Evolutionary conservation across 768 basidiomycete species (phyloP).

Genomic region (Coprinopsis sp.): DNA sequence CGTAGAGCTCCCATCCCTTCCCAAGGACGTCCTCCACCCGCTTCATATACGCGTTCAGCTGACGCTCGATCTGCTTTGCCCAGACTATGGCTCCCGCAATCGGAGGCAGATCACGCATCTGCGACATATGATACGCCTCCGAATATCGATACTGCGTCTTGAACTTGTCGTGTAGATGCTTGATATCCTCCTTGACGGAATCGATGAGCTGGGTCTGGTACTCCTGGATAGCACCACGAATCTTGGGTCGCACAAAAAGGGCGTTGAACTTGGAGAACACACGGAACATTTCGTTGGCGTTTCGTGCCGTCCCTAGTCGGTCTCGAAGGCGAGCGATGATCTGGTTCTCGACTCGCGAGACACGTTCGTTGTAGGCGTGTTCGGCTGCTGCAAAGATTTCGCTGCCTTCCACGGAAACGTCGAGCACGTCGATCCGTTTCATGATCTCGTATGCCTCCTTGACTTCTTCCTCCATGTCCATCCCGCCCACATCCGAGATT

Average conservation of each 20-base stretch:
- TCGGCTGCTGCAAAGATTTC: constrained; percentile 98
- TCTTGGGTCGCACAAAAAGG: constrained; percentile 44
- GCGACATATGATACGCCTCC: constrained; percentile 96
- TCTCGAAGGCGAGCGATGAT: constrained; percentile 93
- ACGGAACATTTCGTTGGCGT: constrained; percentile 99
- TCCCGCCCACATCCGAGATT: constrained; percentile 74
- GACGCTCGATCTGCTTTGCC: constrained; percentile 98
- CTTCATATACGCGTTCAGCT: constrained; percentile 96
- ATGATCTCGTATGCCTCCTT: constrained; percentile 96
- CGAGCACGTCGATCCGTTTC: constrained; percentile 93
- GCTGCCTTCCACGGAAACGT: constrained; percentile 91
- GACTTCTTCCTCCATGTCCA: constrained; percentile 98
- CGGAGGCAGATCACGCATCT: constrained; percentile 97
- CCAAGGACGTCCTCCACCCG: constrained; percentile 97
- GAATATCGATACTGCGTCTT: constrained; percentile 95
- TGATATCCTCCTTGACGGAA: constrained; percentile 97
- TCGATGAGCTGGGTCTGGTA: constrained; percentile 99
- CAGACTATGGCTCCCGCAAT: constrained; percentile 98
- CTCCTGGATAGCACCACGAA: constrained; percentile 97
- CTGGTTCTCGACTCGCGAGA: constrained; percentile 96
- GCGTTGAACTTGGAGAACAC: constrained; percentile 99
- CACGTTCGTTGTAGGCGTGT: constrained; percentile 96
- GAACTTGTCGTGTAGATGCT: constrained; percentile 94
- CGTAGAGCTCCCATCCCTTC: constrained; percentile 97
- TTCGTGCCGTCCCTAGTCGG: constrained; percentile 88